A percentile compares a stretch with the other conserved stretches of the same genome.
phyloP scores from a whole-genome alignment of 148 eudicot genomes.

The Amaranthus hypochondriacus region DNA sequence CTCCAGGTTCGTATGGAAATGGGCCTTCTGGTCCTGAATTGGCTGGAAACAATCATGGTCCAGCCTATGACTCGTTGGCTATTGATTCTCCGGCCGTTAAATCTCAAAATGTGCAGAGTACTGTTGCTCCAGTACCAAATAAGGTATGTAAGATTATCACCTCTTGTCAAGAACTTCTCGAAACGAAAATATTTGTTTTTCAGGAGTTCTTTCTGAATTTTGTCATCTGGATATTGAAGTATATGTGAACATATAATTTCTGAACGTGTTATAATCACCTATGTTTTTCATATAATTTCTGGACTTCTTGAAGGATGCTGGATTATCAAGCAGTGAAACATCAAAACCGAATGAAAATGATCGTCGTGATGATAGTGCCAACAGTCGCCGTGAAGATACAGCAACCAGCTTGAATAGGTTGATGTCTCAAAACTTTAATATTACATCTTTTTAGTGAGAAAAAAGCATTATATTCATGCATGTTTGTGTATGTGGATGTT shows the following conservation, averaged over 20 bases:
- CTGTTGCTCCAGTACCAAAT: conserved; percentile 32
- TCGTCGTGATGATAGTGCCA: conserved; percentile 52
- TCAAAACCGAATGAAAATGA: conserved; percentile 58
- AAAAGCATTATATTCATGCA: background rate
- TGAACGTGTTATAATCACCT: background rate
- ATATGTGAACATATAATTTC: background rate
- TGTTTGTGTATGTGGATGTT: background rate
- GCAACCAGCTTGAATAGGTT: conserved; percentile 58
- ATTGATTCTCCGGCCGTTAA: conserved; percentile 40
- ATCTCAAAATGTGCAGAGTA: conserved; percentile 37
- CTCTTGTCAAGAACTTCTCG: background rate
- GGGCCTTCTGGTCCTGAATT: conserved; percentile 40
- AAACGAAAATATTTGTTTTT: background rate
- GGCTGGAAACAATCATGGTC: conserved; percentile 29
- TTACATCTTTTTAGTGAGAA: background rate
- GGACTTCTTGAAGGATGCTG: conserved; percentile 49
- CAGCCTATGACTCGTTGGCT: conserved; percentile 34
- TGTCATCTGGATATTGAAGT: background rate
- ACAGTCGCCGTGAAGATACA: conserved; percentile 55
- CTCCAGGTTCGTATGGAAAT: conserved; percentile 40
- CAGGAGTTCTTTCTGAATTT: background rate
- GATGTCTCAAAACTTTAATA: conserved; percentile 6
- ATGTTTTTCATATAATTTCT: background rate
- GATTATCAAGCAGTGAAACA: conserved; percentile 42
- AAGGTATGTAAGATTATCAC: conserved; percentile 42